A percentile compares a stretch with the other conserved stretches of the same genome.
Evolutionary conservation across 2,329 filamentous ascomycete genomes (phyloP).

Genomic region (Exophiala oligosperma): DNA sequence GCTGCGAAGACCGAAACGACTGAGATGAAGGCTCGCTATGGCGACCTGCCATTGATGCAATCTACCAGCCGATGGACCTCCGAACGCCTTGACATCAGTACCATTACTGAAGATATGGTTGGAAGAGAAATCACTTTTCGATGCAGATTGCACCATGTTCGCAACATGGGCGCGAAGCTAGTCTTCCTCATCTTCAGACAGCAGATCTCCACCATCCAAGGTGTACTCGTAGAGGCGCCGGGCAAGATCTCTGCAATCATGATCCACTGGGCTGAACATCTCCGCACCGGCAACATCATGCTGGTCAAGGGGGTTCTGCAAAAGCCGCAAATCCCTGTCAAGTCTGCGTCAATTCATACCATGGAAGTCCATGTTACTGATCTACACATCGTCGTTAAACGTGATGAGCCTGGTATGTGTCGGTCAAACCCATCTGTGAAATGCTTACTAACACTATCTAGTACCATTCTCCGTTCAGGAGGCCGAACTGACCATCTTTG

Average conservation of each 20-base stretch:
- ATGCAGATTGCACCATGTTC: conserved; percentile 74
- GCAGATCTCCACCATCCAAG: conserved; percentile 79
- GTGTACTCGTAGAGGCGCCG: conserved; percentile 66
- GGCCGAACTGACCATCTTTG: conserved; percentile 60
- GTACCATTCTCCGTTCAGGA: conserved; percentile 71
- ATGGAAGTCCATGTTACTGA: conserved; percentile 72
- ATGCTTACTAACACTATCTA: conserved; percentile 10
- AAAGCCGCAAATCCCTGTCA: conserved; percentile 70
- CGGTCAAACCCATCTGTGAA: neutral
- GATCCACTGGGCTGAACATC: conserved; percentile 82
- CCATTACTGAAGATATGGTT: conserved; percentile 52
- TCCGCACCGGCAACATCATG: conserved; percentile 76
- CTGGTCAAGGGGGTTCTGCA: conserved; percentile 73
- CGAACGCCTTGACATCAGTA: conserved; percentile 50
- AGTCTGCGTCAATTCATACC: conserved; percentile 72
- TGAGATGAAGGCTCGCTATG: conserved; percentile 61
- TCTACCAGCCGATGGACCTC: conserved; percentile 54
- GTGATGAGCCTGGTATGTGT: conserved; percentile 52
- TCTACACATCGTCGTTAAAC: conserved; percentile 61
- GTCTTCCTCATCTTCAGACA: conserved; percentile 87
- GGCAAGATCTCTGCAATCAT: conserved; percentile 69
- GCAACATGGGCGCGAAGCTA: conserved; percentile 77
- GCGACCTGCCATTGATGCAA: conserved; percentile 58
- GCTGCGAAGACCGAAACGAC: conserved; percentile 56
- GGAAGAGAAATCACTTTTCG: conserved; percentile 66